Base-by-base conservation (phyloP, 2,329 filamentous ascomycete genomes). In the Metarhizium anisopliae region DNA sequence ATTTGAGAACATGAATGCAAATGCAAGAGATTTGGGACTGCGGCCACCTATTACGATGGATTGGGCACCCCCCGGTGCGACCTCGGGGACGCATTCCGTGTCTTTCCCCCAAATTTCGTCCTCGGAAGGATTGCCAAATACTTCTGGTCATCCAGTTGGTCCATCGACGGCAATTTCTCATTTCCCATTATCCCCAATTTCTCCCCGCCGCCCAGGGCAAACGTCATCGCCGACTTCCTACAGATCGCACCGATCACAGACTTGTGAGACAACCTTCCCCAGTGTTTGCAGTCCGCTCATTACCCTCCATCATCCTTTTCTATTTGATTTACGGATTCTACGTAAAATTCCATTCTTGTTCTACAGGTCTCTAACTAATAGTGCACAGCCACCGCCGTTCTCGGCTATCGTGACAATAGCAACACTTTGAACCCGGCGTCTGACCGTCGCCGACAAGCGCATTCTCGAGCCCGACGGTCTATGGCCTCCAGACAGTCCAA, bases 401-500 rank as follows among this genome's bases (percentile, higher is more conserved):
- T 36, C 16, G 53, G 51, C 14, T 35, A 51, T 30, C 50, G 50
- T 38, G 53, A 51, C 18, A n/a, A 36, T 3, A 47, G 16, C 29
- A 52, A 52, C 11, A 49, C 59, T 32, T 59, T 60, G 11, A 58
- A 61, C 32, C 62, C 63, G 18, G 52, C 61, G 25, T 59, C 63
- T 8, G 62, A 62, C 29, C 62, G 61, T 8, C 60, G 64, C 32
- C 66, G 68, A 52, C 64, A 62, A 52, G 56, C 60, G 29, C 59
- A 65, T 40, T 59, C 59, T 11, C 63, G 68, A 58, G 58, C 57
- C 42, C 66, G 68, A 50, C 64, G 68, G 40, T 58, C 65, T 36
- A 50, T 61, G 50, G 57, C 52, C 10, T 52, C 61, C 10, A 63
- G 67, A 50, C 61, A 63, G 20, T 56, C 60, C 50, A 47, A 56